Evolutionary conservation across 257 asterid genomes (phyloP), one percentile per base, ranked within the genome.

Genomic region (Ehretia macrophylla): DNA sequence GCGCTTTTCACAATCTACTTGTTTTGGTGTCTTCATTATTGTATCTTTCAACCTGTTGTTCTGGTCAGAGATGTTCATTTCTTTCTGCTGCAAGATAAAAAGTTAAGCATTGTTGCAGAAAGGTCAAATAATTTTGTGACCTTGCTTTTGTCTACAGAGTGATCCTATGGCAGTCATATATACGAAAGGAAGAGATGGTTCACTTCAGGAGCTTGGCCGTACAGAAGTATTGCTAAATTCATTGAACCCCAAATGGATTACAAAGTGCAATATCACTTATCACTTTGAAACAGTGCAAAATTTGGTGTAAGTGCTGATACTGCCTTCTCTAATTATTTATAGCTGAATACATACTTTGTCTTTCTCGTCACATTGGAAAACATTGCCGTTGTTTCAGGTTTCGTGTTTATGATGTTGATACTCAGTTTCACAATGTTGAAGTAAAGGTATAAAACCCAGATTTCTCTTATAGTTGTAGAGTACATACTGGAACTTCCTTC

Each of bases 191-290:
- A 77, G 68, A 61, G 97, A 89, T 67, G 95, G 95, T 65, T 77
- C 68, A 37, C 89, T 93, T 62, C 79, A 84, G 72, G 99, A 93
- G 83, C 77, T 85, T 74, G 95, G 85, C 18, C 97, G 99, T 45
- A 89, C 95, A 11, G 99, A 93, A 93, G 97, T 89, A 61, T 74
- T 89, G 72, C 71, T 89, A 77, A 93, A 93, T 80, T 83, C 99
- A 54, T 74, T 90, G 72, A 83, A 72, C 77, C 99, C 97, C 66
- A 77, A 79, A 73, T 93, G 99, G 99, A 90, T 93, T 65, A 77
- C 56, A 75, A 90, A 90, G 74, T 78, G 73, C 68, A 71, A 42
- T 46, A 67, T 90, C 70, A 75, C 95, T 59, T 93, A 90, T 72
- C 95, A 90, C 56, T 93, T 93, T 60, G 99, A 93, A 87, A 71